Percentiles rank a stretch among this genome's conserved stretches.
Conservation (phyloP, 495 filamentous ascomycete genomes). For the Aspergillus hancockii region DNA sequence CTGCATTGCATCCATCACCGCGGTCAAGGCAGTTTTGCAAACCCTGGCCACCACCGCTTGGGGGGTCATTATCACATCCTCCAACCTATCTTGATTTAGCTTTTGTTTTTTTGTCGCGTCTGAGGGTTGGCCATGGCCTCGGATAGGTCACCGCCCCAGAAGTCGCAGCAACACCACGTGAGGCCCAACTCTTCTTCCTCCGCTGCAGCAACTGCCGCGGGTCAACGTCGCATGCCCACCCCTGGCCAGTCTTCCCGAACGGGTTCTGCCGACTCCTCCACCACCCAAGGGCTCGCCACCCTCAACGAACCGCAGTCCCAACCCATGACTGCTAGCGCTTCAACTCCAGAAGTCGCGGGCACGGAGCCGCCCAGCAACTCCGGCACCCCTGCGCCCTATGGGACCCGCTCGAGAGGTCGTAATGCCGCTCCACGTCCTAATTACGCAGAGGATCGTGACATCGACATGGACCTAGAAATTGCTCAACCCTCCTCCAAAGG, state of each 20-base stretch:
- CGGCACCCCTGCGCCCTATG: conserved; percentile 71
- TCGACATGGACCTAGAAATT: conserved; percentile 77
- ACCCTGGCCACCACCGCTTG: conserved; percentile 10
- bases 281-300: conserved; percentile 21
- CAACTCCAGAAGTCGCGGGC: conserved; percentile 42
- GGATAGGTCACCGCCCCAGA: conserved; percentile 29
- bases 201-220: conserved; percentile 16
- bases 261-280: conserved; percentile 27
- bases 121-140: conserved; percentile 30
- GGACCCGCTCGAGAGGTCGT: conserved; percentile 92
- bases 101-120: conserved; percentile 17
- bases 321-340: conserved; percentile 55
- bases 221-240: conserved; percentile 28
- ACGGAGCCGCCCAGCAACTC: conserved; percentile 42
- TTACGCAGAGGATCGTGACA: conserved; percentile 94
- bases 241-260: conserved; percentile 26
- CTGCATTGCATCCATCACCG: conserved; percentile 24
- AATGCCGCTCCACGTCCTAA: conserved; percentile 83
- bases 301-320: conserved; percentile 42
- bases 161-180: conserved; percentile 26
- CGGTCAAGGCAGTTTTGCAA: conserved; percentile 23
- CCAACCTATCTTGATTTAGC: conserved; percentile 10
- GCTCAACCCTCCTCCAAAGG: conserved; percentile 47
- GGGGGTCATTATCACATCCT: conserved; percentile 11
- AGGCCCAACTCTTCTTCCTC: conserved; percentile 26